Percentiles rank a stretch among this genome's conserved stretches.
phyloP scores from a whole-genome alignment of 345 rosid genomes.

The Gynandropsis gynandra region DNA sequence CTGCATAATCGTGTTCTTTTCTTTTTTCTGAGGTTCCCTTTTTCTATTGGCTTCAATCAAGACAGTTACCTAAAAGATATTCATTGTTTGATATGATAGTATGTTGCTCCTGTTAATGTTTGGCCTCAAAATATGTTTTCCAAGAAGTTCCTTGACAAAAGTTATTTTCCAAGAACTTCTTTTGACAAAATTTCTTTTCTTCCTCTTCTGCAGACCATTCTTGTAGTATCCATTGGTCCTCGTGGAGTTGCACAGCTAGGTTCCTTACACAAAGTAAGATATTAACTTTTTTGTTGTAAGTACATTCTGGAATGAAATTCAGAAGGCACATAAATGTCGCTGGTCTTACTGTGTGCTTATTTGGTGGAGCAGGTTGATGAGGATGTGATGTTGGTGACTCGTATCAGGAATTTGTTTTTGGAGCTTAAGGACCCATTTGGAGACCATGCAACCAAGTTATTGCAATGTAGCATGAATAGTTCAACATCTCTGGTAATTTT shows the following conservation, averaged over 20 bases:
- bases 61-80: neutral
- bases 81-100: too few relatives aligned
- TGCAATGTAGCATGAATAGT: constrained; percentile 37
- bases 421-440: constrained; percentile 48
- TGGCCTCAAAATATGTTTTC: constrained; percentile 5
- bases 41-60: too few relatives aligned
- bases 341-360: constrained; percentile 21
- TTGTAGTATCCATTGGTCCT: constrained; percentile 63
- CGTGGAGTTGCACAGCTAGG: constrained; percentile 91
- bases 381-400: constrained; percentile 57
- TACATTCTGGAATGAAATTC: neutral
- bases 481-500: constrained; percentile 43
- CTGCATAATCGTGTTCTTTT: too few relatives aligned
- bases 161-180: neutral
- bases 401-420: constrained; percentile 53
- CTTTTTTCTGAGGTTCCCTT: too few relatives aligned
- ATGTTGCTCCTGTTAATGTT: too few relatives aligned
- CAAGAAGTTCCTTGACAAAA: constrained; percentile 9
- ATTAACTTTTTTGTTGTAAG: neutral
- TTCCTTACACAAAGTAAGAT: constrained; percentile 62
- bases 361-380: constrained; percentile 51
- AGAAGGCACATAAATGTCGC: neutral
- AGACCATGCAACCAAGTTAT: constrained; percentile 33
- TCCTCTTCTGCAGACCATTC: constrained; percentile 50
- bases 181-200: constrained; percentile 1